Evolutionary conservation across 371 early-diverging fungal genomes (phyloP), one percentile per base, ranked within the genome.

Genomic region (Apophysomyces sp.): DNA sequence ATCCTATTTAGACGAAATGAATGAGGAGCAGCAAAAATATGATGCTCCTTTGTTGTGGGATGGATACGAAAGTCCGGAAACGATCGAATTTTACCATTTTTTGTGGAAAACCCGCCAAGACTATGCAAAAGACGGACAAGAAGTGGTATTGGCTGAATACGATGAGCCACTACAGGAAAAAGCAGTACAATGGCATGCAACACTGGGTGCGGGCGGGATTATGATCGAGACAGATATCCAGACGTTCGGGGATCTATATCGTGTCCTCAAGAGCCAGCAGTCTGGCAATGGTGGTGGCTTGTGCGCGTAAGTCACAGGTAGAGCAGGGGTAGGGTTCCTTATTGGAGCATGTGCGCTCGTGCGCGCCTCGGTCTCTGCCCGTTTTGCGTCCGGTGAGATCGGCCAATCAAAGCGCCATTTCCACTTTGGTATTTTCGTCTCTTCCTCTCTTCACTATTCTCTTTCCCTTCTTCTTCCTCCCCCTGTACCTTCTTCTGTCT

Each of bases 191-290:
- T 55, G 55, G 55, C 31, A 55, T 34, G 55, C 55, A 15, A 55
- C 55, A 32, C 16, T 55, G 27, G 55, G 36, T 16, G 55, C 31
- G 16, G 55, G 55, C 16, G 21, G 55, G 34, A 21, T 55, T 11
- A 31, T 31, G 55, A 55, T 55, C 36, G 55, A 55, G 21, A 55
- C 55, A 31, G 36, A 55, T n/a, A 55, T 55, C 31, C 36, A 36
- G 31, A 34, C 55, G 4, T 55, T 55, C 36, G 34, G 55, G 27
- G 55, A 55, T 55, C 31, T 55, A 7, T 55, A 55, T 55, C 13
- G 55, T n/a, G 55, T 55, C 6, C 32, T 55, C 34, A 55, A 55
- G 34, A 55, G 55, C 55, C 55, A 55, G 34, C 55, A 55, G 16
- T 30, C 31, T 55, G 40, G n/a, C 57, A 34, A 34, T 34, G 34